Conservation (phyloP, 306 rosid species). For the Fagus crenata region DNA sequence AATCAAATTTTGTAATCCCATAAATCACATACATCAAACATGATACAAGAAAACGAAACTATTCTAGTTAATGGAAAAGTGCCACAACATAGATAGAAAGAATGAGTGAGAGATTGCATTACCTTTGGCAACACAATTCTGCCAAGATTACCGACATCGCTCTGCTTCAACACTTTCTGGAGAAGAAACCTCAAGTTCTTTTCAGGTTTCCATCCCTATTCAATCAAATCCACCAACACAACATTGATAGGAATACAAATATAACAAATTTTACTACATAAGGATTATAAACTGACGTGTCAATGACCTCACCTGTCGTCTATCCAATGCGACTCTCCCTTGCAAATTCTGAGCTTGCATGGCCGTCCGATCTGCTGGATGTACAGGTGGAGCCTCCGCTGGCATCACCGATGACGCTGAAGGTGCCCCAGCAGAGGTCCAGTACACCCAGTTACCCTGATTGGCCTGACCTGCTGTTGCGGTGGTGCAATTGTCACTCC, state of each 20-base stretch:
- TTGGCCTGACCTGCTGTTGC: constrained; percentile 35
- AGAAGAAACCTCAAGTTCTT: constrained; percentile 81
- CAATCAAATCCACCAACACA: constrained; percentile 9
- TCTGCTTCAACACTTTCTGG: constrained; percentile 93
- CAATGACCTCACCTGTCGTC: constrained; percentile 55
- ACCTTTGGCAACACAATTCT: constrained; percentile 93
- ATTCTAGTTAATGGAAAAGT: not conserved
- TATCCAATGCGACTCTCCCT: constrained; percentile 36
- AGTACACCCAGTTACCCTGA: constrained; percentile 67
- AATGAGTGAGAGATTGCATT: constrained; percentile 25
- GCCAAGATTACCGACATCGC: constrained; percentile 89
- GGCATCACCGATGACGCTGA: constrained; percentile 37
- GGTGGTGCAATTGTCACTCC: constrained; percentile 43
- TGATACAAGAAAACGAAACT: not conserved
- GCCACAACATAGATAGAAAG: not conserved
- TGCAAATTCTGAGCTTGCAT: constrained; percentile 48
- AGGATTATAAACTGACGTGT: not conserved
- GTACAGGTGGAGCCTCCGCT: not conserved
- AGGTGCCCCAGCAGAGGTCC: constrained; percentile 49
- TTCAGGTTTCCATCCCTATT: constrained; percentile 90
- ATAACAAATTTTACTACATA: no score
- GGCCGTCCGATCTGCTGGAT: constrained; percentile 36
- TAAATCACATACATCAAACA: not conserved
- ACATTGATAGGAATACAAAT: no score
- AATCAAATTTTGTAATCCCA: not conserved